A percentile compares a stretch with the other conserved stretches of the same genome.
These are phyloP conservation scores for Nothophytophthora sp. DNA, from an alignment of 352 stramenopile species.

Conservation along the genomic window DNA sequence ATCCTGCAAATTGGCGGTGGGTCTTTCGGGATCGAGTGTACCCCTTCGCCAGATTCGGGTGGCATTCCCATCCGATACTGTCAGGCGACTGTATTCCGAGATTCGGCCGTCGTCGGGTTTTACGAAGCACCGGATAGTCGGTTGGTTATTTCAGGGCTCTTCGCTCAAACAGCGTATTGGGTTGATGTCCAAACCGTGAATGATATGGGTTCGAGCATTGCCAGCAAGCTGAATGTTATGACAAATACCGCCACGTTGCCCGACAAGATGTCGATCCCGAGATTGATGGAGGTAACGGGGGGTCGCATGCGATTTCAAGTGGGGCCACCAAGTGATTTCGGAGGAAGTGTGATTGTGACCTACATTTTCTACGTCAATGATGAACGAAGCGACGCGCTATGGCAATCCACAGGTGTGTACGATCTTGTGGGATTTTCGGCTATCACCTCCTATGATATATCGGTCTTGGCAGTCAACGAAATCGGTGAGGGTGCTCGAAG, in stretches of 20 bases:
- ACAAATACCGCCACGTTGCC: constrained; percentile 32
- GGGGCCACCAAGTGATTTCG: constrained; percentile 35
- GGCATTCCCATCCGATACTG: constrained; percentile 27
- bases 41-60: constrained; percentile 28
- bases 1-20: constrained; percentile 29
- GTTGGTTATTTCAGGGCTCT: constrained; percentile 26
- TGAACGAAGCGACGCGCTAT: background rate
- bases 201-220: constrained; percentile 19
- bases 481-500: constrained; percentile 32
- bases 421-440: constrained; percentile 37
- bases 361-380: constrained; percentile 39
- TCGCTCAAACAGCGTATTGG: constrained; percentile 34
- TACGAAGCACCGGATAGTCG: constrained; percentile 17
- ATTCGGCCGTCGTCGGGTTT: constrained; percentile 6
- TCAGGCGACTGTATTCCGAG: constrained; percentile 12
- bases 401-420: constrained; percentile 16
- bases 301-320: constrained; percentile 33
- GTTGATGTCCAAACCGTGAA: constrained; percentile 31
- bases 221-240: background rate
- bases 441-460: constrained; percentile 27
- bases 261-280: constrained; percentile 12
- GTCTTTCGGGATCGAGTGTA: constrained; percentile 21
- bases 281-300: constrained; percentile 26
- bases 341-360: constrained; percentile 25
- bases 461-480: constrained; percentile 30